phyloP scores from a whole-genome alignment of 192 early-diverging fungal species.

The Entomortierella lignicola region DNA sequence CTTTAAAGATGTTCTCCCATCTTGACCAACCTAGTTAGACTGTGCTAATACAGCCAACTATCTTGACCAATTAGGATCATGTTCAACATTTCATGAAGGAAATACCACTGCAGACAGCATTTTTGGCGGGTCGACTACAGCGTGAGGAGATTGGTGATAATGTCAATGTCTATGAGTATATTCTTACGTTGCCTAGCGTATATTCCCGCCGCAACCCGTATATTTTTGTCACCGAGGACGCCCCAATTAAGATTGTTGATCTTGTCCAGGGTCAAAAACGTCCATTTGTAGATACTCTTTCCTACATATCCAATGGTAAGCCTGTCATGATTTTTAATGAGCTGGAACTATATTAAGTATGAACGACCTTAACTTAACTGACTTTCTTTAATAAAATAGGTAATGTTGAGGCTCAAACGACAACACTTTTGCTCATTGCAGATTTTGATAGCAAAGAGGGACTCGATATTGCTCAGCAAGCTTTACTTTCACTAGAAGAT shows the following conservation, averaged over 20 bases:
- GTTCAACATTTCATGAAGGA: slow-evolving; percentile 28
- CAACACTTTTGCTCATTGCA: slow-evolving; percentile 52
- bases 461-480: slow-evolving; percentile 59
- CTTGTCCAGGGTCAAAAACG: slow-evolving; percentile 45
- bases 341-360: too few relatives aligned
- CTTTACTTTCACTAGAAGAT: slow-evolving; percentile 58
- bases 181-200: slow-evolving; percentile 73
- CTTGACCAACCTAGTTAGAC: neutral
- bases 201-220: slow-evolving; percentile 72
- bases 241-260: slow-evolving; percentile 55
- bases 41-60: neutral
- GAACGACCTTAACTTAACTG: too few relatives aligned
- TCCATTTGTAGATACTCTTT: slow-evolving; percentile 42
- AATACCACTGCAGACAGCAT: slow-evolving; percentile 22
- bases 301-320: slow-evolving; percentile 23
- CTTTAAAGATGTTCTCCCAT: neutral
- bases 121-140: slow-evolving; percentile 21
- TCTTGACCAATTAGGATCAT: slow-evolving; percentile 14
- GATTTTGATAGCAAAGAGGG: slow-evolving; percentile 67
- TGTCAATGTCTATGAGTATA: slow-evolving; percentile 74
- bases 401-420: neutral
- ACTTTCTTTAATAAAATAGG: neutral
- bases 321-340: neutral
- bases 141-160: slow-evolving; percentile 61
- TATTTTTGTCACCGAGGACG: slow-evolving; percentile 64